Percentiles rank a stretch among this genome's conserved stretches.
phyloP scores from a whole-genome alignment of 2,329 filamentous ascomycete species.

The Aspergillus alliaceus region DNA sequence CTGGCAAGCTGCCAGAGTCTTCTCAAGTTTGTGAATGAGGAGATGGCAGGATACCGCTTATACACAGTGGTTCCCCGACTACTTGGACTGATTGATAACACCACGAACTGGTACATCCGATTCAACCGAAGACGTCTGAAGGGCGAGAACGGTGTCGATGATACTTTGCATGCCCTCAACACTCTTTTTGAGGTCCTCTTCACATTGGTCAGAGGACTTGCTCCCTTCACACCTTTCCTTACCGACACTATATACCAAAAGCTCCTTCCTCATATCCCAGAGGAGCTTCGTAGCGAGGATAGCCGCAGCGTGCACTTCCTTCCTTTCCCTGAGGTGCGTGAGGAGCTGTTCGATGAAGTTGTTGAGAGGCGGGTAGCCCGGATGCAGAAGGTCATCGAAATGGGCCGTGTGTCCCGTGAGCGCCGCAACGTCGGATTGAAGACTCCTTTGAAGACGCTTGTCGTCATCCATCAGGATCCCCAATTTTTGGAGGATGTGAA shows the following conservation, averaged over 20 bases:
- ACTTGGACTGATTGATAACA: slow-evolving; percentile 82
- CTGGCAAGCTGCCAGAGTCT: slow-evolving; percentile 88
- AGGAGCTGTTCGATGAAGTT: slow-evolving; percentile 81
- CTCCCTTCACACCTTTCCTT: slow-evolving; percentile 93
- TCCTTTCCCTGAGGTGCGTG: slow-evolving; percentile 80
- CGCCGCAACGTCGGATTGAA: slow-evolving; percentile 82
- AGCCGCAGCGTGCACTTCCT: slow-evolving; percentile 89
- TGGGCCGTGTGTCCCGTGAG: slow-evolving; percentile 83
- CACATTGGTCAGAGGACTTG: slow-evolving; percentile 82
- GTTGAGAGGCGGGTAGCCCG: slow-evolving; percentile 83
- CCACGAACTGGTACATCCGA: slow-evolving; percentile 98
- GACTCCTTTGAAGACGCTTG: slow-evolving; percentile 82
- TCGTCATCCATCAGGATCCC: slow-evolving; percentile 81
- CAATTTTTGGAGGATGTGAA: slow-evolving; percentile 84
- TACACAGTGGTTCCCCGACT: slow-evolving; percentile 91
- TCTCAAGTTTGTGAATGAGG: slow-evolving; percentile 85
- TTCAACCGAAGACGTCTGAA: slow-evolving; percentile 91
- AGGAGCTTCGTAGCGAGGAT: slow-evolving; percentile 68
- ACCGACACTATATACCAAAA: slow-evolving; percentile 91
- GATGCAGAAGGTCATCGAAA: slow-evolving; percentile 95
- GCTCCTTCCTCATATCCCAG: slow-evolving; percentile 77
- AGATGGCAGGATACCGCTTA: slow-evolving; percentile 79
- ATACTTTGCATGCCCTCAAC: slow-evolving; percentile 88
- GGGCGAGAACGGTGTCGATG: slow-evolving; percentile 80
- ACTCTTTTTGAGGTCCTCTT: slow-evolving; percentile 92